These are phyloP conservation scores for Geosmithia morbida DNA, from an alignment of 2,329 filamentous ascomycete species.

Conservation along the genomic window DNA sequence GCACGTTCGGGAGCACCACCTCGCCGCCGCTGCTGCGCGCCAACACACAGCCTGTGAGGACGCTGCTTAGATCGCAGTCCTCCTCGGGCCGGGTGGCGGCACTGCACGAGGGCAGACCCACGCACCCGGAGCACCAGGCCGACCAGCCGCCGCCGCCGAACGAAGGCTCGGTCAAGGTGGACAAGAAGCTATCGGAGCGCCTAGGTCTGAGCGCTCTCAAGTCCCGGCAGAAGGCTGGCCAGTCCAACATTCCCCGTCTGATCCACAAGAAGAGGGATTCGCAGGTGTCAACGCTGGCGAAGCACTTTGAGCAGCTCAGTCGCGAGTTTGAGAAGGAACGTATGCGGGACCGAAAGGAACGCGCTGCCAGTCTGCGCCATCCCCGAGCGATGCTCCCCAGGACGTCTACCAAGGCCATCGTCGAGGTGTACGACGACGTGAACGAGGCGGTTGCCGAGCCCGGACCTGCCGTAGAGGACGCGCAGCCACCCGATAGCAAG, in stretches of 20 bases:
- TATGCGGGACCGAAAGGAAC: constrained; percentile 67
- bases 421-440: constrained; percentile 90
- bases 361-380: constrained; percentile 58
- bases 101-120: constrained; percentile 17
- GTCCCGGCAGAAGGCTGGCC: constrained; percentile 33
- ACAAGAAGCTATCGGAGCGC: constrained; percentile 68
- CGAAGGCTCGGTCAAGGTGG: constrained; percentile 32
- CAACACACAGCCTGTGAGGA: constrained; percentile 34
- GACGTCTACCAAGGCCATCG: constrained; percentile 85
- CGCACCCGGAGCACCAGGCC: constrained; percentile 8
- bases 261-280: constrained; percentile 61
- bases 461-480: constrained; percentile 1
- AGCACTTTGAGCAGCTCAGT: constrained; percentile 92
- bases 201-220: constrained; percentile 54
- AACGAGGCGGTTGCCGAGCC: constrained; percentile 82
- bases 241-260: constrained; percentile 82
- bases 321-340: constrained; percentile 94
- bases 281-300: constrained; percentile 80
- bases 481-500: constrained; percentile 2
- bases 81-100: constrained; percentile 24
- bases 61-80: constrained; percentile 30
- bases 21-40: constrained; percentile 40
- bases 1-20: constrained; percentile 27
- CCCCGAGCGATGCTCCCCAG: constrained; percentile 72
- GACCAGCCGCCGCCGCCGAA: constrained; percentile 6